A percentile compares a stretch with the other conserved stretches of the same genome.
phyloP scores from a whole-genome alignment of 257 asterid species.

The Solanum sparsipilum region DNA sequence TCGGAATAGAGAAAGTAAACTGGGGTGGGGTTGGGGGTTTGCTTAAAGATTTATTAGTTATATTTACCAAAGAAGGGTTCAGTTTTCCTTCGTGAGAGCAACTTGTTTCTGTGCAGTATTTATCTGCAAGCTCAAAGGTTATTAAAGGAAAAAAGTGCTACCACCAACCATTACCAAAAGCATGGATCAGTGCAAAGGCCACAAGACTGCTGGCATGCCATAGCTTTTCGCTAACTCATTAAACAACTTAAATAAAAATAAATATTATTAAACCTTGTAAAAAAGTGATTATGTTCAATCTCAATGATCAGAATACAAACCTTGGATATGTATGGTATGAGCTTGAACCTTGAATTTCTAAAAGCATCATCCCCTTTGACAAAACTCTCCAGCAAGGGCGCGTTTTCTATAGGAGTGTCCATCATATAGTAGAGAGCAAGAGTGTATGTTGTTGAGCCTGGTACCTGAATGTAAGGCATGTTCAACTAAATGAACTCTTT shows the following conservation, averaged over 20 bases:
- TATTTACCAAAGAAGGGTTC: background rate
- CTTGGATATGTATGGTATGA: conserved; percentile 94
- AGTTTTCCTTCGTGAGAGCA: background rate
- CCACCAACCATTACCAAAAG: background rate
- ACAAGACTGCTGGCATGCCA: background rate
- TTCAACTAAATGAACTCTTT: background rate
- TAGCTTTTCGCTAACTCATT: background rate
- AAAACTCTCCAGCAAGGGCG: conserved; percentile 86
- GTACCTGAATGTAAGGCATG: conserved; percentile 37
- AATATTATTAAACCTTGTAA: background rate
- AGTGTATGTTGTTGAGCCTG: conserved; percentile 83
- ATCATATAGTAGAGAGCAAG: conserved; percentile 90
- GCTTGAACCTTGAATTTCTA: conserved; percentile 97
- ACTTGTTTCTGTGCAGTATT: background rate
- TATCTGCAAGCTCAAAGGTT: background rate
- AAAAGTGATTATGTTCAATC: background rate
- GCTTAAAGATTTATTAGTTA: background rate
- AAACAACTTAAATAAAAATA: background rate
- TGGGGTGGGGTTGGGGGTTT: background rate
- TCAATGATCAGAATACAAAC: conserved; percentile 20
- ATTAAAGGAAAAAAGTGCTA: background rate
- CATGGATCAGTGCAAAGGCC: background rate
- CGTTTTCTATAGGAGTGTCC: conserved; percentile 72
- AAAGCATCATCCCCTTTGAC: conserved; percentile 89
- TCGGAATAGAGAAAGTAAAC: background rate